These are phyloP conservation scores for Plectranthus barbatus DNA, from an alignment of 257 asterid species.

Conservation along the genomic window DNA sequence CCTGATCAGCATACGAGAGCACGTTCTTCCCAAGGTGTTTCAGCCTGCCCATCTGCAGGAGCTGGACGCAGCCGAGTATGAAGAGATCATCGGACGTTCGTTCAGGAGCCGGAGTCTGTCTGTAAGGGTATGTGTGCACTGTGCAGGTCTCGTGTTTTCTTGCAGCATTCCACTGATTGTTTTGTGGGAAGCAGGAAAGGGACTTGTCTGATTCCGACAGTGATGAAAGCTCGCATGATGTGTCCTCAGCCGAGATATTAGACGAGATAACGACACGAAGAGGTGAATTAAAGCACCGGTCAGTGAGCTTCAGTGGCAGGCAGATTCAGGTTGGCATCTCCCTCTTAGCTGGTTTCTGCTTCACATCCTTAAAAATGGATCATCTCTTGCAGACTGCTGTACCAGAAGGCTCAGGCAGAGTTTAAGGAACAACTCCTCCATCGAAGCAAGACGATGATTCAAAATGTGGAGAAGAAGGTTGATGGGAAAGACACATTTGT, in stretches of 20 bases:
- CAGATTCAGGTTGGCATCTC: conserved; percentile 42
- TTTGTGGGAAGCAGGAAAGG: conserved; percentile 35
- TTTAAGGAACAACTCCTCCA: neutral
- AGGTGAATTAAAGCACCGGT: conserved; percentile 77
- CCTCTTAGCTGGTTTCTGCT: neutral
- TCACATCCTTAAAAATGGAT: no score
- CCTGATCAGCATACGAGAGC: conserved; percentile 62
- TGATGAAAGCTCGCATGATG: conserved; percentile 26
- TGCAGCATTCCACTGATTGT: no score
- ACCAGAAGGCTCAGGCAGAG: conserved; percentile 14
- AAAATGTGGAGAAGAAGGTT: neutral
- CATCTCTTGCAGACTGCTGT: conserved; percentile 13
- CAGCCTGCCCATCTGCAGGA: conserved; percentile 53
- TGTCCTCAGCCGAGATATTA: conserved; percentile 59
- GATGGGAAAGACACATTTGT: neutral
- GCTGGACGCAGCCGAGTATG: conserved; percentile 81
- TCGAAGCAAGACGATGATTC: neutral
- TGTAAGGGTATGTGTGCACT: conserved; percentile 32
- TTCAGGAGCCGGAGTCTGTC: conserved; percentile 31
- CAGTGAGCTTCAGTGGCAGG: conserved; percentile 61
- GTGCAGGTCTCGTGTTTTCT: no score
- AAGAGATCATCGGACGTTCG: conserved; percentile 58
- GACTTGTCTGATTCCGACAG: conserved; percentile 25
- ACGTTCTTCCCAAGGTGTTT: conserved; percentile 63
- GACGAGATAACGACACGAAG: conserved; percentile 76